Base-by-base conservation (phyloP, 1,284 basidiomycete species). In the Puccinia coronata region DNA sequence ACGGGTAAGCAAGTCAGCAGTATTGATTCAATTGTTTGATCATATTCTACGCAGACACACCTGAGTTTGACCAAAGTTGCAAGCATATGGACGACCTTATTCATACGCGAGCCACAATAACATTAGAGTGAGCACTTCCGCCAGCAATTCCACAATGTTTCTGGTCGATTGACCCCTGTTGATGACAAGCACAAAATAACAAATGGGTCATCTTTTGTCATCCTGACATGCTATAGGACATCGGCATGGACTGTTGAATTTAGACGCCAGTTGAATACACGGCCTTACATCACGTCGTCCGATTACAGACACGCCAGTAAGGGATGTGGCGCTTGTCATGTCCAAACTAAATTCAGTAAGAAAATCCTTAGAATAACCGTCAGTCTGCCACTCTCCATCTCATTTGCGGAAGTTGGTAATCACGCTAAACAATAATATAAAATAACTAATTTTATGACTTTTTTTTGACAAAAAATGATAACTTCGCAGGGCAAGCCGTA, bases 251-350 rank as follows among this genome's bases (percentile, higher is more conserved):
- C 71, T 61, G 53, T 57, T 12, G 8, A 25, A n/a, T 80, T 80
- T 61, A 80, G 59, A 61, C 34, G 23, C 8, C 43, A 69, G 16
- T 51, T 80, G 67, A 55, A 61, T 5, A 34, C 1, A 47, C 67
- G 78, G 1, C 78, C 69, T 31, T 71, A 39, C 34, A 61, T 80
- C 16, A 11, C 53, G 0, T 39, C 41, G 34, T 12, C 14, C 43
- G 41, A 25, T 47, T 14, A 59, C 25, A 39, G 16, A 11, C 8
- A n/a, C 34, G 36, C 14, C 9, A 3, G 41, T n/a, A 39, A 63
- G 18, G 78, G 78, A 53, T 80, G 78, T 39, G 39, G 31, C 9
- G 78, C 78, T 59, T 80, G 78, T 51, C 70, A 71, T 23, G 73
- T 72, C 18, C 49, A 55, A 43, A 72, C 69, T 25, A 80, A 80